Percentiles rank a stretch among this genome's conserved stretches.
phyloP scores from a whole-genome alignment of 345 rosid species.

The Lepidium didymum region DNA sequence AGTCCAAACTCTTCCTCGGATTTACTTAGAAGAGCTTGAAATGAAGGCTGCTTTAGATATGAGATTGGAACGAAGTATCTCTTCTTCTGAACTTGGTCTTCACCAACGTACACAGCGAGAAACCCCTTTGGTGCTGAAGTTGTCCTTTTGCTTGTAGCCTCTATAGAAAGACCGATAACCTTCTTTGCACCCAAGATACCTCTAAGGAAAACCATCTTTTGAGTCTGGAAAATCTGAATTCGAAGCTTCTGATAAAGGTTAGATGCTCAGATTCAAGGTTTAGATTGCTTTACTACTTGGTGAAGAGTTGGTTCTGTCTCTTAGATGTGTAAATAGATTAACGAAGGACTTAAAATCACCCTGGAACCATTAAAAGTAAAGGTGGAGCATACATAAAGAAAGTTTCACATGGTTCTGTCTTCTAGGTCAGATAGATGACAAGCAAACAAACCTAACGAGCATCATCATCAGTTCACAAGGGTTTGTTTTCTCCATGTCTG shows the following conservation, averaged over 20 bases:
- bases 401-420: slow-evolving; percentile 17
- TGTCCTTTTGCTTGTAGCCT: slow-evolving; percentile 1
- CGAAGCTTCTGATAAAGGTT: neutral
- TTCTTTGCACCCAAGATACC: slow-evolving; percentile 3
- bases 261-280: neutral
- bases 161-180: slow-evolving; percentile 12
- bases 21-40: slow-evolving; percentile 36
- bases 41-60: slow-evolving; percentile 31
- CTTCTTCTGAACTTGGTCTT: slow-evolving; percentile 22
- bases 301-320: neutral
- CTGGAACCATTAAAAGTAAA: neutral
- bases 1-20: slow-evolving; percentile 46
- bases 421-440: neutral
- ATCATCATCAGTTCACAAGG: neutral
- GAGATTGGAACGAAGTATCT: slow-evolving; percentile 40
- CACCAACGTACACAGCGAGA: slow-evolving; percentile 47
- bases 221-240: neutral
- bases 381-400: neutral
- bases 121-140: slow-evolving; percentile 30
- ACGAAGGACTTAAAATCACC: neutral
- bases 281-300: neutral
- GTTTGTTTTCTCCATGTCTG: neutral
- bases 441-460: neutral
- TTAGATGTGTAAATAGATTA: slow-evolving; percentile 7
- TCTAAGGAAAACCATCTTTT: slow-evolving; percentile 10